Evolutionary conservation across 208 protist genomes (phyloP).

Genomic region (Wallacemonas sp.): DNA sequence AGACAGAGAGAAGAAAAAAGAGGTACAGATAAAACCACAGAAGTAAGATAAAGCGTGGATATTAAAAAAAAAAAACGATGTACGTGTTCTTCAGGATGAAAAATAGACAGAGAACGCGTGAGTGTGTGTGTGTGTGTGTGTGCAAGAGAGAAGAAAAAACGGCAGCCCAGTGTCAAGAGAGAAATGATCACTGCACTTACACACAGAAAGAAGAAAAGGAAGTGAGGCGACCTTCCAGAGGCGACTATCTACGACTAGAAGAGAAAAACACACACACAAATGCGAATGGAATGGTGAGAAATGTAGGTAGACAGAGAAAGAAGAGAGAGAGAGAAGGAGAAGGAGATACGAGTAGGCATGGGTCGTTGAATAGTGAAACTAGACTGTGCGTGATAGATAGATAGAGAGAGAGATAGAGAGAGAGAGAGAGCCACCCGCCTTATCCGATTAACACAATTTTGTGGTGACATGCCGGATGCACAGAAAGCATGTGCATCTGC

Average conservation of each 20-base stretch:
- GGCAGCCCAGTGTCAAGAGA: background rate
- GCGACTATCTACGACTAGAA: background rate
- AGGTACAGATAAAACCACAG: background rate
- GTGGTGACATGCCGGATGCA: no score
- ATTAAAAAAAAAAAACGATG: no score
- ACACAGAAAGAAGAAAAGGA: background rate
- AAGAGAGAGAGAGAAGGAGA: background rate
- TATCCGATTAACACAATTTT: no score
- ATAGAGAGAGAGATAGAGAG: no score
- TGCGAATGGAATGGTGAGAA: background rate
- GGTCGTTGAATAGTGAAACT: no score
- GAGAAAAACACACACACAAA: background rate
- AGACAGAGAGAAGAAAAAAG: slow-evolving; percentile 8
- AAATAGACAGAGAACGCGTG: background rate
- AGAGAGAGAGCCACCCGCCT: no score
- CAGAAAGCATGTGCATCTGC: no score
- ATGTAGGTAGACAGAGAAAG: background rate
- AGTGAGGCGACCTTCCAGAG: background rate
- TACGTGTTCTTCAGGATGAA: no score
- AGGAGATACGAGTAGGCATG: no score
- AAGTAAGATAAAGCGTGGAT: background rate
- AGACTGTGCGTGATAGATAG: no score
- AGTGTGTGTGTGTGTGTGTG: background rate
- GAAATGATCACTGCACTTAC: no score
- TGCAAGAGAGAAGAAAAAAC: background rate